Evolutionary conservation across 2,329 filamentous ascomycete species (phyloP).

Genomic region (Cladosporium sp.): DNA sequence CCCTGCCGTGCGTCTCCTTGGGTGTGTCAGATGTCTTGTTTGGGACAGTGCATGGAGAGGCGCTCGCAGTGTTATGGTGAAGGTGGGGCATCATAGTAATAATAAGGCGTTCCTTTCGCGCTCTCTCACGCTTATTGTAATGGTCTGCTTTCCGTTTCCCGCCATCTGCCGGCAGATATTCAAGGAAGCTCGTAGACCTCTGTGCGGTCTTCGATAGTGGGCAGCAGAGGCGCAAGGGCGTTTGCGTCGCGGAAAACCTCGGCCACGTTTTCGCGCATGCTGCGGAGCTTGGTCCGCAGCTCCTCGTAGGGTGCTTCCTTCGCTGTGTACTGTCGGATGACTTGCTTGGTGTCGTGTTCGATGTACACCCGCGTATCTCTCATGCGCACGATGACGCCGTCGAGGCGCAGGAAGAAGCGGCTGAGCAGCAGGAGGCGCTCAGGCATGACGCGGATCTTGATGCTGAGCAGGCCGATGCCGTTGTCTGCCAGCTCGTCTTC

Average conservation of each 20-base stretch:
- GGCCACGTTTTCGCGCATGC: slow-evolving; percentile 68
- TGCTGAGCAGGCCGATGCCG: slow-evolving; percentile 83
- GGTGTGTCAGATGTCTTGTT: too few relatives aligned
- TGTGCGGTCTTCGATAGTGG: slow-evolving; percentile 63
- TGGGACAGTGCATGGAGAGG: too few relatives aligned
- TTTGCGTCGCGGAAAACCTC: slow-evolving; percentile 77
- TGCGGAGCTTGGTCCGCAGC: slow-evolving; percentile 56
- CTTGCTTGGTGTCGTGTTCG: slow-evolving; percentile 73
- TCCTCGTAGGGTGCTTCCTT: slow-evolving; percentile 77
- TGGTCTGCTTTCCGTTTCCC: too few relatives aligned
- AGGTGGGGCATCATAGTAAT: too few relatives aligned
- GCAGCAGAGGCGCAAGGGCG: slow-evolving; percentile 64
- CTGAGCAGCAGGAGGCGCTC: slow-evolving; percentile 77
- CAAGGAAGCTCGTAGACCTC: slow-evolving; percentile 44
- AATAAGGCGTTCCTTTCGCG: too few relatives aligned
- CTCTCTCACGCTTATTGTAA: too few relatives aligned
- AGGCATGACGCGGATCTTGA: slow-evolving; percentile 91
- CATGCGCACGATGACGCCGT: slow-evolving; percentile 82
- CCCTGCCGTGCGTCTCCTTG: too few relatives aligned
- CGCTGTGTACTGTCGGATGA: slow-evolving; percentile 86
- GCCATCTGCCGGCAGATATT: too few relatives aligned
- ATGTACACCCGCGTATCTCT: slow-evolving; percentile 89
- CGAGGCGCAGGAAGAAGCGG: slow-evolving; percentile 87
- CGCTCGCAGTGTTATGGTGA: too few relatives aligned
- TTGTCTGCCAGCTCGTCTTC: slow-evolving; percentile 98